Evolutionary conservation across 2,329 filamentous ascomycete species (phyloP), one percentile per base, ranked within the genome.

Genomic region (Didymella sp.): DNA sequence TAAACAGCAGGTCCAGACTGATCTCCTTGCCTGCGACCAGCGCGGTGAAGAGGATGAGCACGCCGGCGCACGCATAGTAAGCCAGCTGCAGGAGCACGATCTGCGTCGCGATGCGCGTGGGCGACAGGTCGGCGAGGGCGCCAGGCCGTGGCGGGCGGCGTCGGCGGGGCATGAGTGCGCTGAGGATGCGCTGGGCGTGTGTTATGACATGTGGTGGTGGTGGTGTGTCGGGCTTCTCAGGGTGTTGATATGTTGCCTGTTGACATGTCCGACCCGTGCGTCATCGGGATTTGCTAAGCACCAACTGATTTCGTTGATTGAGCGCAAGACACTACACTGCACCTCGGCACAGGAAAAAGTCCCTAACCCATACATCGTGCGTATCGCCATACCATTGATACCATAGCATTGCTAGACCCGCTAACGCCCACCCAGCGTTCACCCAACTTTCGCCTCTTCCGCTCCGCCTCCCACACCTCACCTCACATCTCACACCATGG

Each of bases 41-140:
- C 2, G 85, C 86, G 3, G 86, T 88, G 76, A 90, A 90, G 46
- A 89, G 72, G 54, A 90, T 88, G 55, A 90, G 79, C 22, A 84
- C 73, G 19, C 83, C 82, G 6, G 85, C 87, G 65, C 80, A 82
- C 59, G 76, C 77, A 79, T 90, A 90, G 77, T 88, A 90, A 60
- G 83, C 82, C 40, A 83, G 68, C 71, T 90, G 88, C 6, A 90
- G 81, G 38, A 88, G 69, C 56, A 86, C 61, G 68, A 90, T 90
- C 75, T 89, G 87, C 44, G 82, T 82, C 58, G 89, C 76, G 74
- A 90, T 89, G 70, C 85, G 85, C 58, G 87, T 79, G 42, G 88
- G 88, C 40, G 87, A 83, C 49, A 89, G 85, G 71, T 89, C 87
- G 49, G 84, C 83, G 64, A 89, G 82, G 56, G 86, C 85, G 74